phyloP scores from a whole-genome alignment of 1,284 basidiomycete species.

The Crucibulum cyathiforme region DNA sequence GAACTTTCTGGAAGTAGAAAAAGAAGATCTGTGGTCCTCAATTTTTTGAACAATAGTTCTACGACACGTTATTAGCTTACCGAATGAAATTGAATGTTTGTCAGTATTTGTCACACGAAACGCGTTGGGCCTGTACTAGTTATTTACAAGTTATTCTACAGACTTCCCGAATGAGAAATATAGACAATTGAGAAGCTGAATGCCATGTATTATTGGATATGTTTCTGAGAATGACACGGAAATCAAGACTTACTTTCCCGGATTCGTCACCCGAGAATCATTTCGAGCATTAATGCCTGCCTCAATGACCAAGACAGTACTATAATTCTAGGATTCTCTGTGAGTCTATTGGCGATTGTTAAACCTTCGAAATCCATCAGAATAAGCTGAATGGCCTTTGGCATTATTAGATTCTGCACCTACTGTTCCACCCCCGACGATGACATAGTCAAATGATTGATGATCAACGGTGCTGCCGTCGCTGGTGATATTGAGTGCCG shows the following conservation, averaged over 20 bases:
- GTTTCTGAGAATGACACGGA: not conserved
- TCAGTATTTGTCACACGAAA: too few relatives aligned
- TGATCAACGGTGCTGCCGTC: not conserved
- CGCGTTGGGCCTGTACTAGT: too few relatives aligned
- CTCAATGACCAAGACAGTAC: slow-evolving; percentile 33
- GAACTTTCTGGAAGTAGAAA: too few relatives aligned
- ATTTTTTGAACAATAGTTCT: too few relatives aligned
- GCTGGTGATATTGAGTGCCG: not conserved
- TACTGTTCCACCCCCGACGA: not conserved
- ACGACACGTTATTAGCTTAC: too few relatives aligned
- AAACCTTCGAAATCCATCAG: slow-evolving; percentile 10
- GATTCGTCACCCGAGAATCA: slow-evolving; percentile 13
- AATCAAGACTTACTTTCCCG: not conserved
- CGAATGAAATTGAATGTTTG: too few relatives aligned
- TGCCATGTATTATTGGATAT: not conserved
- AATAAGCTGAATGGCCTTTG: not conserved
- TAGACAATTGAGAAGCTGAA: not conserved
- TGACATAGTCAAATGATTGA: not conserved
- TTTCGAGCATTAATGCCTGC: slow-evolving; percentile 22
- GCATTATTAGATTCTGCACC: not conserved
- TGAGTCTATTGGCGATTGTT: slow-evolving; percentile 30
- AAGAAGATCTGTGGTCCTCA: too few relatives aligned
- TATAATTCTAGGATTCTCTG: slow-evolving; percentile 15
- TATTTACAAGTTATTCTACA: too few relatives aligned
- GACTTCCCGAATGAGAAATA: not conserved